A percentile compares a stretch with the other conserved stretches of the same genome.
phyloP scores from a whole-genome alignment of 1,284 basidiomycete species.

The Paramarasmius palmivorus region DNA sequence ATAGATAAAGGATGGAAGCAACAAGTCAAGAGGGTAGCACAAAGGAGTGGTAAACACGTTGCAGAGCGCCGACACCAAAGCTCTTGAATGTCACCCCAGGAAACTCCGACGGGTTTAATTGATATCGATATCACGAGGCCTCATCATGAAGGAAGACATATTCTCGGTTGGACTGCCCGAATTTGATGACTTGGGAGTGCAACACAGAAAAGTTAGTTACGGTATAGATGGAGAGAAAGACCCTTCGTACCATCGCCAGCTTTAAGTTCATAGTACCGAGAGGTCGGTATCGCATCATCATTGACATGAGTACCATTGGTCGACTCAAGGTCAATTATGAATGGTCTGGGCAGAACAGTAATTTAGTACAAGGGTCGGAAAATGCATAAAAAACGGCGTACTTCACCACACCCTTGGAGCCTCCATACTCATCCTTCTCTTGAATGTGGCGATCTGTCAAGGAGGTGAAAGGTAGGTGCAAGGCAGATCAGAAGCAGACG shows the following conservation, averaged over 20 bases:
- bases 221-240: conserved; percentile 3
- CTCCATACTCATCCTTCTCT: conserved; percentile 88
- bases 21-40: too few relatives aligned
- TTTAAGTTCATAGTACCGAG: conserved; percentile 90
- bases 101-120: not conserved
- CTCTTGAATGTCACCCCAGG: not conserved
- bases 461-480: conserved; percentile 6
- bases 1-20: too few relatives aligned
- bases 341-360: conserved; percentile 73
- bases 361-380: conserved; percentile 9
- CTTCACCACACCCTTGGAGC: conserved; percentile 78
- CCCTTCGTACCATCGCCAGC: conserved; percentile 75
- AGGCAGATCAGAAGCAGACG: conserved; percentile 21
- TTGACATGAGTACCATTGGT: conserved; percentile 96
- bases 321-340: conserved; percentile 95
- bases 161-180: conserved; percentile 84
- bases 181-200: conserved; percentile 76
- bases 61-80: not conserved
- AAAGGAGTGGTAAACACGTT: too few relatives aligned
- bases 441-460: conserved; percentile 75
- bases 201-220: conserved; percentile 1
- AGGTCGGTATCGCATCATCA: conserved; percentile 79
- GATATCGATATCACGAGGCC: conserved; percentile 38
- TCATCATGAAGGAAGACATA: conserved; percentile 90
- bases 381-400: conserved; percentile 37